A percentile compares a stretch with the other conserved stretches of the same genome.
These are phyloP conservation scores for Jimgerdemannia lactiflua DNA, from an alignment of 192 early-diverging fungal genomes.

Conservation along the genomic window DNA sequence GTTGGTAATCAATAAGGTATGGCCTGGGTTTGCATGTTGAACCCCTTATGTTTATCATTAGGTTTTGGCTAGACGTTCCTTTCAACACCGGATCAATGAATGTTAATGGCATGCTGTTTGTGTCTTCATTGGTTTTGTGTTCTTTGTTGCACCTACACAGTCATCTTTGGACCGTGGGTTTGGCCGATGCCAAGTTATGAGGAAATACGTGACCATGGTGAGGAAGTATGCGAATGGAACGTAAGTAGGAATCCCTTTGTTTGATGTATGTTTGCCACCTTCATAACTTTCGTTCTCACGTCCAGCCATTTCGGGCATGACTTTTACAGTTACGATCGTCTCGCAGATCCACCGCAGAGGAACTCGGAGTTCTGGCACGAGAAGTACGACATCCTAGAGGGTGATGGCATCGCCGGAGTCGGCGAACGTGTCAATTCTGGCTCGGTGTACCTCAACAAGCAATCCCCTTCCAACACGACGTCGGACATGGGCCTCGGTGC, in stretches of 20 bases:
- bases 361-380: slow-evolving; percentile 35
- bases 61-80: background rate
- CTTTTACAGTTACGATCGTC: slow-evolving; percentile 59
- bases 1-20: slow-evolving; percentile 87
- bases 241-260: slow-evolving; percentile 12
- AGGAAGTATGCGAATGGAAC: slow-evolving; percentile 90
- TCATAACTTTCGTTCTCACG: background rate
- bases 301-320: background rate
- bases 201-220: slow-evolving; percentile 83
- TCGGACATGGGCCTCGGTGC: slow-evolving; percentile 51
- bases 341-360: slow-evolving; percentile 56
- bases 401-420: slow-evolving; percentile 87
- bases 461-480: slow-evolving; percentile 75
- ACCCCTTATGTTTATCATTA: background rate
- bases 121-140: background rate
- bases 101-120: background rate
- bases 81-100: background rate
- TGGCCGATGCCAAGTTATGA: slow-evolving; percentile 91
- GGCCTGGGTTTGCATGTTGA: background rate
- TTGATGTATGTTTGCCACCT: slow-evolving; percentile 8
- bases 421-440: slow-evolving; percentile 76
- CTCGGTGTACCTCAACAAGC: slow-evolving; percentile 81
- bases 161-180: slow-evolving; percentile 85
- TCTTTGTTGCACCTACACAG: background rate
- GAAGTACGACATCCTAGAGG: slow-evolving; percentile 71